These are phyloP conservation scores for Amanita subjunquillea DNA, from an alignment of 768 basidiomycete genomes.

Conservation along the genomic window DNA sequence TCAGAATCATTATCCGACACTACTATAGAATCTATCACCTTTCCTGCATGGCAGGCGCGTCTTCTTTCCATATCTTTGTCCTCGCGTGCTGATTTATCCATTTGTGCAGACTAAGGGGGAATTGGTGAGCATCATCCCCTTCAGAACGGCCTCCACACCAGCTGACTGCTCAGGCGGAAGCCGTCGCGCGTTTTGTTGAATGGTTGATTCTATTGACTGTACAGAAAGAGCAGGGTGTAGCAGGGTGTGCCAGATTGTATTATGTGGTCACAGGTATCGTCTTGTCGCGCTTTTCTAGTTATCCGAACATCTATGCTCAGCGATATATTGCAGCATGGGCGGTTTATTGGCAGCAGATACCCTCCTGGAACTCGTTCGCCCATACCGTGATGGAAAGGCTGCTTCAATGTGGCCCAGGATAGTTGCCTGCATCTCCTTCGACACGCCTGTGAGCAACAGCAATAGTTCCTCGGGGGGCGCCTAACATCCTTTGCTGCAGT, in stretches of 20 bases:
- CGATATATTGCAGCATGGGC: conserved; percentile 60
- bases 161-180: conserved; percentile 45
- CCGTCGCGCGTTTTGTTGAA: conserved; percentile 79
- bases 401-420: conserved; percentile 76
- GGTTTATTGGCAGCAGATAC: conserved; percentile 84
- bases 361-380: conserved; percentile 57
- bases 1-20: conserved; percentile 49
- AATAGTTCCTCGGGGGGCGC: neutral
- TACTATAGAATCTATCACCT: conserved; percentile 64
- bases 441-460: conserved; percentile 71
- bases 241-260: conserved; percentile 72
- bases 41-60: conserved; percentile 81
- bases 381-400: conserved; percentile 46
- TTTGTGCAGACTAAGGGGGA: conserved; percentile 73
- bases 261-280: conserved; percentile 79
- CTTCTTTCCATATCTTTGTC: conserved; percentile 4
- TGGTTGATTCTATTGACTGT: conserved; percentile 89
- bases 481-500: conserved; percentile 33
- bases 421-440: conserved; percentile 76
- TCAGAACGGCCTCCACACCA: neutral
- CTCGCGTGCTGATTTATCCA: neutral
- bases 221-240: conserved; percentile 72
- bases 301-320: neutral
- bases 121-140: conserved; percentile 39
- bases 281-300: neutral